Evolutionary conservation across 495 filamentous ascomycete species (phyloP), one percentile per base, ranked within the genome.

Genomic region (Elasticomyces elasticus): DNA sequence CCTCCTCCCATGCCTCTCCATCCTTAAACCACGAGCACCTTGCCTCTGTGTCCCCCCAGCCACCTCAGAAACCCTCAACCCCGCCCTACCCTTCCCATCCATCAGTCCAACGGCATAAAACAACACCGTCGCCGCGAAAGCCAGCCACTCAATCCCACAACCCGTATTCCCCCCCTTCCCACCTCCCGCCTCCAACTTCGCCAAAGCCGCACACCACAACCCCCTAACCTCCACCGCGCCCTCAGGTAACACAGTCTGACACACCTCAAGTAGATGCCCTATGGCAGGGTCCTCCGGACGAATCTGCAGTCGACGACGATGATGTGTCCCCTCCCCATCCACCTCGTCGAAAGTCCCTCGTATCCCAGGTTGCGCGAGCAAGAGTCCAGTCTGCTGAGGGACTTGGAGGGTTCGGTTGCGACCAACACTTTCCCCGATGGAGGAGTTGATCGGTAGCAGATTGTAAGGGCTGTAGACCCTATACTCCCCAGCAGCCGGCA

Each of bases 131-230:
- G 59, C 24, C 2, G 30, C 33, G 13, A 62, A 40, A n/a, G 59
- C 59, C 0, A 54, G 22, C 44, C 42, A 58, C 25, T 62, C 59
- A 0, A 13, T 9, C 15, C 42, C 24, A 22, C 10, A 9, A 20
- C 49, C 20, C 10, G 49, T 58, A 1, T 17, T 27, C 5, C n/a
- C 23, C 2, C 22, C 1, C 10, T n/a, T 13, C 13, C 44, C 50
- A 5, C 40, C 22, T 7, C 45, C 6, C 33, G 23, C 26, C 4
- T 38, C 19, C 17, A 63, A 31, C 49, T 38, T 44, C 33, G 49
- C 51, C 33, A 55, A 44, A 5, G 54, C 50, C 26, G 37, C 43
- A 25, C 52, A 59, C 58, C 58, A 64, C 9, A 56, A 17, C 13
- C n/a, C 10, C 5, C 40, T 33, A 2, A 59, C 12, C 15, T 7